phyloP scores from a whole-genome alignment of 306 rosid species.

The Sophora flavescens region DNA sequence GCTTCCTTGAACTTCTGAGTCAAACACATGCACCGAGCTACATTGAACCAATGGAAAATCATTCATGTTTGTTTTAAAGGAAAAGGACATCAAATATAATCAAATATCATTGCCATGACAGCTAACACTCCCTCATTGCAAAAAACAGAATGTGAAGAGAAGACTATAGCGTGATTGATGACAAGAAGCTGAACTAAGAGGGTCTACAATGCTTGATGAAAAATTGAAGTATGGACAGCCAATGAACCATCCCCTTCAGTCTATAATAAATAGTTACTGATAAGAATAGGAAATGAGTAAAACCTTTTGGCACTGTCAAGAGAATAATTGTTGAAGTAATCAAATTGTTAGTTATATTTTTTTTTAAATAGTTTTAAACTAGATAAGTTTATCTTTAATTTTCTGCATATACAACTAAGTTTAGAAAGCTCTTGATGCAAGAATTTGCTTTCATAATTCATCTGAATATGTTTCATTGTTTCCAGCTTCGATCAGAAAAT shows the following conservation, averaged over 20 bases:
- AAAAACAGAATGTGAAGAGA: conserved; percentile 1
- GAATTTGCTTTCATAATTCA: not conserved
- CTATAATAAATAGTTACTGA: conserved; percentile 41
- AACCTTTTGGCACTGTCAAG: not conserved
- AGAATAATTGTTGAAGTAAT: not conserved
- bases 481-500: too few species aligned
- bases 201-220: conserved; percentile 69
- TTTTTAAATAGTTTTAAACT: not conserved
- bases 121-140: not conserved
- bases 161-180: conserved; percentile 66
- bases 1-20: conserved; percentile 10
- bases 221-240: conserved; percentile 61
- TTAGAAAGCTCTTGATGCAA: not conserved
- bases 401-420: not conserved
- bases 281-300: not conserved
- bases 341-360: not conserved
- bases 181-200: conserved; percentile 58
- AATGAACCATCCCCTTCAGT: conserved; percentile 57
- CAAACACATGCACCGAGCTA: conserved; percentile 19
- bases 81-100: conserved; percentile 25
- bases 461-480: too few species aligned
- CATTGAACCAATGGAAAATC: conserved; percentile 22
- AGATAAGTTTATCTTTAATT: not conserved
- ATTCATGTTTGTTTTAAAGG: conserved; percentile 38
- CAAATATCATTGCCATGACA: conserved; percentile 39